Conservation (phyloP, 345 rosid species). For the Firmiana major region DNA sequence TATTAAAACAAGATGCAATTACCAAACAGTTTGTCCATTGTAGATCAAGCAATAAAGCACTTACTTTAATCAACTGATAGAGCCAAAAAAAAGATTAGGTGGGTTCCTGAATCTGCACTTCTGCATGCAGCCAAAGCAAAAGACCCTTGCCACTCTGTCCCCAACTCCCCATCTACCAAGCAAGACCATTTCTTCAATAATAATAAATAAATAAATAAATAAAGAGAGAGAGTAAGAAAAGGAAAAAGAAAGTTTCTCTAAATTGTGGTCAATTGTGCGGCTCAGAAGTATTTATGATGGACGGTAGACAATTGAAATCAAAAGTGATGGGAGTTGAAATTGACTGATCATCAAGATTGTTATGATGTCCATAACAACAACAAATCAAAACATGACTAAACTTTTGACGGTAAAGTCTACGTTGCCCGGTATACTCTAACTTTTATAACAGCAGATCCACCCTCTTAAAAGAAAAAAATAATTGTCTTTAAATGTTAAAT, state of each 20-base stretch:
- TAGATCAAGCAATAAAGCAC: background rate
- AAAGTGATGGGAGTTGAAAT: background rate
- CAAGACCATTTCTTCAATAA: background rate
- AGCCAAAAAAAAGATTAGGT: background rate
- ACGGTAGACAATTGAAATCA: conserved; percentile 9
- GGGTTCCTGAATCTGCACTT: conserved; percentile 5
- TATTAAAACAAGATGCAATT: background rate
- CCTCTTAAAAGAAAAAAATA: background rate
- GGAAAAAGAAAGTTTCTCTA: background rate
- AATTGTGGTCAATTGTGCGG: background rate
- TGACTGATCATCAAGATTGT: background rate
- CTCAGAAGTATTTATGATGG: conserved; percentile 2
- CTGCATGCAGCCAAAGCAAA: background rate
- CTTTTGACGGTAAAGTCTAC: background rate
- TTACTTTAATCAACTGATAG: background rate
- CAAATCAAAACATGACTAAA: background rate
- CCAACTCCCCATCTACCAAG: too few species aligned
- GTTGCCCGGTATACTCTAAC: background rate
- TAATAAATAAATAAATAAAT: background rate
- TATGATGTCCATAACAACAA: background rate
- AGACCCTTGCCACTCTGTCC: too few species aligned
- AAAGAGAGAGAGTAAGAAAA: too few species aligned
- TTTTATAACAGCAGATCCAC: background rate
- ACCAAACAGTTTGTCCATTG: background rate
- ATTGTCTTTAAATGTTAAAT: background rate